Base-by-base conservation (phyloP, 345 rosid genomes). In the Abelmoschus esculentus region DNA sequence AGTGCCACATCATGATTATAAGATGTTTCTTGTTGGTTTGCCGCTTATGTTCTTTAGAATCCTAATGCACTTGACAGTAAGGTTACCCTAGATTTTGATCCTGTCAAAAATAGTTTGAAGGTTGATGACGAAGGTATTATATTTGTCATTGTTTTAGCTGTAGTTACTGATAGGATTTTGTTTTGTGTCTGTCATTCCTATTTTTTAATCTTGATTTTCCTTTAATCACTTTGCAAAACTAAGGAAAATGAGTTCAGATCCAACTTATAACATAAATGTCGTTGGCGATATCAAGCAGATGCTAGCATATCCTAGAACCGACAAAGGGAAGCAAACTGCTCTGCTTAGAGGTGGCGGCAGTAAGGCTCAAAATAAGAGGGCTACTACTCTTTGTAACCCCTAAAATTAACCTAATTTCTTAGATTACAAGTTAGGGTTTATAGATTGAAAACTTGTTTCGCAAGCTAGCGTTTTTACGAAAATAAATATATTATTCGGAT, bases 351-450 rank as follows among this genome's bases (percentile, higher is more conserved):
- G 99, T 66, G 99, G 98, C 77, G 98, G 98, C 44, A 82, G 85
- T 79, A 87, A 90, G 83, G 97, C 97, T 60, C 96, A 88, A 77
- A 90, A 83, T 38, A 96, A 91, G 82, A 84, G 99, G 79, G 97
- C 96, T 36, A 97, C 96, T 69, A 96, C 98, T 61, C 92, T 88
- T n/a, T n/a, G n/a, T n/a, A n/a, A n/a, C n/a, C n/a, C n/a, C n/a
- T n/a, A n/a, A n/a, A n/a, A n/a, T n/a, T n/a, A n/a, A n/a, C n/a
- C n/a, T n/a, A n/a, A n/a, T n/a, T n/a, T n/a, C n/a, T n/a, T n/a
- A n/a, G n/a, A n/a, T n/a, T n/a, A n/a, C n/a, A n/a, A n/a, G n/a
- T n/a, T n/a, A n/a, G n/a, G n/a, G n/a, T n/a, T n/a, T n/a, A n/a
- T n/a, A n/a, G n/a, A n/a, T n/a, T n/a, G n/a, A n/a, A n/a, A n/a